Evolutionary conservation across 1,139 yeast species (phyloP), one percentile per base, ranked within the genome.

Genomic region (Lodderomyces orthopsilosis): DNA sequence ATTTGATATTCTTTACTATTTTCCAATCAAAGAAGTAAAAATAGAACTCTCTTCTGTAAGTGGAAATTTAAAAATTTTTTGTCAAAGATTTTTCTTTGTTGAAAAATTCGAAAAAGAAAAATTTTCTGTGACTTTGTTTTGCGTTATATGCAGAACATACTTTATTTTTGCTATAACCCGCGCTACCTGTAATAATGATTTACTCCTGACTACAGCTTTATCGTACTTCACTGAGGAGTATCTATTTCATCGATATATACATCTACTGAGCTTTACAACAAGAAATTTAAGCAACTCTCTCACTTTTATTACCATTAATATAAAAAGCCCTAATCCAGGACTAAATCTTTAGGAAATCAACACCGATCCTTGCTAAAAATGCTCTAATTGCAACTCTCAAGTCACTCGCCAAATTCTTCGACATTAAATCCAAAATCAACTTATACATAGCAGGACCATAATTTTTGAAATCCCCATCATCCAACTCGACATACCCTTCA

Each of bases 401-500:
- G 46, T 88, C 95, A 0, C 79, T 66, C 23, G 88, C 77, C 57
- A 88, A 73, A 50, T 81, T 83, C 65, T 84, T 83, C 54, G 81
- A 77, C 52, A 93, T 71, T 38, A 91, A 70, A 43, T 73, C 75
- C 55, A 90, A 70, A 17, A 88, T 81, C 43, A 83, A 74, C 23
- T 74, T 75, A 63, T 89, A 93, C 68, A 89, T 78, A 21, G 64
- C 71, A 2, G 89, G 83, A 46, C 88, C 77, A 53, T 81, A 76
- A 44, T 66, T 65, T 33, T 63, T 63, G 63, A 93, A 91, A 61
- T 93, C 97, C 1, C 66, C 79, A 39, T 83, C 86, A 52, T 85
- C 87, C 52, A 93, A 75, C 56, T 83, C 88, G 38, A 80, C 77
- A 57, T 84, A 85, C 4, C 96, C 96, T 59, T 85, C 90, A 51